Evolutionary conservation across 495 filamentous ascomycete species (phyloP), one percentile per base, ranked within the genome.

Genomic region (Xylaria acuta): DNA sequence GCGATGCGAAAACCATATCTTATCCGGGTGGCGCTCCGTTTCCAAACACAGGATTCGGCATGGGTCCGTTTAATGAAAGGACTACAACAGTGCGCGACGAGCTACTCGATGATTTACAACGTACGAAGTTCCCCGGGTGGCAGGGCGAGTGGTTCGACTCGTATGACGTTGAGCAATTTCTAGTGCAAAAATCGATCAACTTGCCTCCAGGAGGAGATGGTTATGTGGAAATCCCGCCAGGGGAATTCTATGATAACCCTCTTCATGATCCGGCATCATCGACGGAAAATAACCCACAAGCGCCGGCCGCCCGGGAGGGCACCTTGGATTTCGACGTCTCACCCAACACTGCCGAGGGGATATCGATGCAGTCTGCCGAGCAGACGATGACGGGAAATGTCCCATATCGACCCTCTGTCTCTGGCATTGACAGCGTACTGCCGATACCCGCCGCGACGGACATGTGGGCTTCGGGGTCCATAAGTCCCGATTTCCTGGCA

Each of bases 81-180:
- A 78, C 77, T 25, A 75, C 66, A 38, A 43, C 67, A 27, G 67
- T 85, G 51, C 74, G 72, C 41, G 80, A 83, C 43, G 77, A 78
- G 16, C 12, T 75, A 1, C 53, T 84, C 16, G 79, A 79, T 0
- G 71, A 73, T 60, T 74, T 78, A 56, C 79, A 85, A 72, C 79
- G 84, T 81, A 77, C 85, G 43, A 76, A 84, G 25, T 70, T 84
- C 25, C 77, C 83, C 9, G 88, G 86, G 0, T 85, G 90, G 76
- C 84, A 89, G 49, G 91, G 92, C 30, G 91, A 93, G 63, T 95
- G 90, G 86, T 91, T 92, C 73, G 91, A 94, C 73, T 84, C 90
- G 6, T 84, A 89, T 60, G 93, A 94, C 75, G 89, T 94, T 6
- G 90, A 94, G 79, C 83, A 88, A 12, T 94, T 90, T 78, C 84